Evolutionary conservation across 1,139 yeast genomes (phyloP).

Genomic region (Ogataea hybrid): DNA sequence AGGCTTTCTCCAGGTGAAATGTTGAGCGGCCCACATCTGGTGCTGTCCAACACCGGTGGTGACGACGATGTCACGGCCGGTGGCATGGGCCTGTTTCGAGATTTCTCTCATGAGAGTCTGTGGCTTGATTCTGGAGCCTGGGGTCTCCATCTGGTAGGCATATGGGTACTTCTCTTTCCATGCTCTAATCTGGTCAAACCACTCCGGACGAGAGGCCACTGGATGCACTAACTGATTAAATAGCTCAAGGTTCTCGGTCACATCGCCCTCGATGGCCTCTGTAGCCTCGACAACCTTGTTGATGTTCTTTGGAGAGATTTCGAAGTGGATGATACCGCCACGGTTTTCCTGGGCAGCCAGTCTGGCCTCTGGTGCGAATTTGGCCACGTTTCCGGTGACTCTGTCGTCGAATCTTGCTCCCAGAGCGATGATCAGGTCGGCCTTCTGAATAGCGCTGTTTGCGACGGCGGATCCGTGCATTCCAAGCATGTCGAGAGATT

Average conservation of each 20-base stretch:
- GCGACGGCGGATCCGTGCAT: conserved; percentile 99
- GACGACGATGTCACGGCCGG: conserved; percentile 75
- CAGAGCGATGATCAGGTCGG: conserved; percentile 88
- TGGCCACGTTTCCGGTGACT: conserved; percentile 82
- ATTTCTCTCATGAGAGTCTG: conserved; percentile 85
- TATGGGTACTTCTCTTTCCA: conserved; percentile 93
- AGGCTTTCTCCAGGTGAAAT: conserved; percentile 89
- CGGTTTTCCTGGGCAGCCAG: conserved; percentile 82
- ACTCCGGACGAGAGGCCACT: conserved; percentile 65
- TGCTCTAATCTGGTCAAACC: conserved; percentile 70
- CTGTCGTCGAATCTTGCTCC: conserved; percentile 99
- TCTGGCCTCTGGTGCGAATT: conserved; percentile 93
- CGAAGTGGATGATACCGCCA: conserved; percentile 97
- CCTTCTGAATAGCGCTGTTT: conserved; percentile 87
- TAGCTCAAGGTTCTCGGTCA: conserved; percentile 67
- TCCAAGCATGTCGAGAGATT: conserved; percentile 93
- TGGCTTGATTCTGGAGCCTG: conserved; percentile 84
- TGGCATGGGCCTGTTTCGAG: conserved; percentile 64
- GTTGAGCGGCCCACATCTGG: conserved; percentile 99
- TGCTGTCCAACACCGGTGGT: conserved; percentile 99
- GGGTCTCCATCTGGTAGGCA: conserved; percentile 70
- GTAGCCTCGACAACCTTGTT: conserved; percentile 97
- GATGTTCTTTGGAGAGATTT: conserved; percentile 93
- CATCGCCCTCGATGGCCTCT: conserved; percentile 97
- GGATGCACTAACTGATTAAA: conserved; percentile 68